Percentiles rank a stretch among this genome's conserved stretches.
phyloP scores from a whole-genome alignment of 108 stramenopile species.

The Thalassiosira profunda region DNA sequence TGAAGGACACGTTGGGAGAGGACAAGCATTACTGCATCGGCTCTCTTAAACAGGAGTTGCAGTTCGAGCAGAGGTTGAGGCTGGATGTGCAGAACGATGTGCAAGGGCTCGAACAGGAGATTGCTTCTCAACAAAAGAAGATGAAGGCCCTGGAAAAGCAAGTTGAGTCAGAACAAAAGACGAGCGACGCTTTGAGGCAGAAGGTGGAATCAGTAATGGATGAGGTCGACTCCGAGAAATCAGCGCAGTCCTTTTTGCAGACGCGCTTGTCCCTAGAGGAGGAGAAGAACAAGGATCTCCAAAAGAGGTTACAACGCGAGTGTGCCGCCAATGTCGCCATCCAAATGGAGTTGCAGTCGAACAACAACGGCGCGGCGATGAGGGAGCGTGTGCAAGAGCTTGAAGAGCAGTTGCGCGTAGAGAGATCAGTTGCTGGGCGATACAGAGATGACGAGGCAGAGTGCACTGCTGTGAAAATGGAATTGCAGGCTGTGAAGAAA shows the following conservation, averaged over 20 bases:
- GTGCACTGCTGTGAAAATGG: neutral
- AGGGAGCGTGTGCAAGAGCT: constrained; percentile 5
- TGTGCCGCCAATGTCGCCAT: constrained; percentile 5
- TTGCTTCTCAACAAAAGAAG: neutral
- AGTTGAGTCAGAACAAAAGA: constrained; percentile 3
- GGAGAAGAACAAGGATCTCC: constrained; percentile 2
- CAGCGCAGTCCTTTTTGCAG: neutral
- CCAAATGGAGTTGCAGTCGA: constrained; percentile 19
- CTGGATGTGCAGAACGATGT: constrained; percentile 1
- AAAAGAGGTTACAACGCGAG: constrained; percentile 7
- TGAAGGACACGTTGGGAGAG: no score
- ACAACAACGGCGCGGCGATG: constrained; percentile 1
- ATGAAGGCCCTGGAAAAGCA: neutral
- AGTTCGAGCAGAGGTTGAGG: constrained; percentile 8
- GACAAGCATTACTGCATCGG: no score
- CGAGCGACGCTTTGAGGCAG: neutral
- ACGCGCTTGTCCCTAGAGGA: neutral
- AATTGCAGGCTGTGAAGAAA: constrained; percentile 10
- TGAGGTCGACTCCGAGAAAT: neutral
- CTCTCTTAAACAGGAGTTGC: constrained; percentile 5
- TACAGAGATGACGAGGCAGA: constrained; percentile 1
- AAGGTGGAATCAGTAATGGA: neutral
- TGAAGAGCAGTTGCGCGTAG: constrained; percentile 2
- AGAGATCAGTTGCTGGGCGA: neutral
- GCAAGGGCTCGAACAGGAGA: neutral